Evolutionary conservation across 2,329 filamentous ascomycete genomes (phyloP), one percentile per base, ranked within the genome.

Genomic region (Chrysosporium keratinophilum): DNA sequence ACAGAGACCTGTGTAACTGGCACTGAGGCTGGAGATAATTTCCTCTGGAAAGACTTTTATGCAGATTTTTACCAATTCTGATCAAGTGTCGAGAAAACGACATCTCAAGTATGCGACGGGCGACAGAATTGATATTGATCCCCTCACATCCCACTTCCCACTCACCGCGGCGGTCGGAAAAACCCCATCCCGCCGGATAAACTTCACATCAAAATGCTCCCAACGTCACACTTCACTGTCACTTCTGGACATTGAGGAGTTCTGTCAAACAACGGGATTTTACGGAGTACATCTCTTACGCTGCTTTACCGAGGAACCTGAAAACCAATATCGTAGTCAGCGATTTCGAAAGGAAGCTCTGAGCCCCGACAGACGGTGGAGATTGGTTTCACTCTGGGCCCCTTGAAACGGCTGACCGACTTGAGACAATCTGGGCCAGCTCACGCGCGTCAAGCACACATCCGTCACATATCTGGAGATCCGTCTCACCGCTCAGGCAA

Each of bases 101-200:
- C 46, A 49, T 39, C 19, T 39, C 11, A 48, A 20, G n/a, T 5
- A 34, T 35, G 1, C 17, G 45, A 37, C 35, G 35, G 37, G 33
- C 15, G 12, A 17, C 12, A 19, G 17, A 48, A 2, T 5, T 20
- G 28, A 43, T 43, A 28, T 20, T 52, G 34, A n/a, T 35, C 14
- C 19, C 37, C 43, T 12, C 6, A 31, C 49, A 43, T 35, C 39
- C 49, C 49, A 51, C 49, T 20, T 43, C 37, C 14, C 37, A 40
- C 37, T 9, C 10, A 9, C 14, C 3, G 14, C 17, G 19, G 42
- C 42, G 11, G 12, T 5, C 46, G 46, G 46, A 49, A 49, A 49
- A 49, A 49, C n/a, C 39, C 39, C 40, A 6, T 23, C 40, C 20
- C 15, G 40, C 35, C 33, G 33, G 40, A 44, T 37, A 37, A 52